These are phyloP conservation scores for Pythium guiyangense DNA, from an alignment of 352 stramenopile genomes.

Conservation along the genomic window DNA sequence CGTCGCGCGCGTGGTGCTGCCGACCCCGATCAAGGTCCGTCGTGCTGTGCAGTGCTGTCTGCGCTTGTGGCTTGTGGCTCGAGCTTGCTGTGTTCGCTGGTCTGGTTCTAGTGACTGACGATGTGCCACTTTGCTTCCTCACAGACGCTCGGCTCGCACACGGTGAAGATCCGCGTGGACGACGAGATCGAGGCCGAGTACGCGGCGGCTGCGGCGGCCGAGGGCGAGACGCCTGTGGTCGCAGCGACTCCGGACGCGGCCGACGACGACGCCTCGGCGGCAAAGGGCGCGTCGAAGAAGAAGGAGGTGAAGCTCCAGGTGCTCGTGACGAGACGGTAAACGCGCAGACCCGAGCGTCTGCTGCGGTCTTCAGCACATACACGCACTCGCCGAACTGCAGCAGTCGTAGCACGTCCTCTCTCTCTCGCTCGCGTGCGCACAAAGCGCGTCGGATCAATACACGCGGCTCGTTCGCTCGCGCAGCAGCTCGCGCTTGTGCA, in stretches of 20 bases:
- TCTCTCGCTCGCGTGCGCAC: background rate
- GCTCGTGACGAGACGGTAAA: conserved; percentile 64
- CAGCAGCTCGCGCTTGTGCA: background rate
- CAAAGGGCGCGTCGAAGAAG: conserved; percentile 67
- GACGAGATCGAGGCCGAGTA: conserved; percentile 72
- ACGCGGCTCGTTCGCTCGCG: conserved; percentile 1
- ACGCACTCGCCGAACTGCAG: background rate
- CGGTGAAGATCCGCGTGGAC: conserved; percentile 80
- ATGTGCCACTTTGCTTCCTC: background rate
- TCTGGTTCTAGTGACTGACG: background rate
- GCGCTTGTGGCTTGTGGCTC: no score
- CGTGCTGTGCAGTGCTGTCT: background rate
- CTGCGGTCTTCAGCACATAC: background rate
- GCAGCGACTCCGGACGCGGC: conserved; percentile 12
- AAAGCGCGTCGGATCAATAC: background rate
- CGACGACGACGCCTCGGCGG: conserved; percentile 18
- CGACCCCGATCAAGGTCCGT: conserved; percentile 62
- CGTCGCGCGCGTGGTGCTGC: conserved; percentile 69
- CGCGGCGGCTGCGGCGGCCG: conserved; percentile 20
- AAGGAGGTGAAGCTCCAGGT: conserved; percentile 67
- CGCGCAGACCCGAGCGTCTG: background rate
- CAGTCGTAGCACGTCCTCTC: conserved; percentile 1
- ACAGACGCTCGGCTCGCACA: conserved; percentile 70
- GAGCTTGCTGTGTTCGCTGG: background rate
- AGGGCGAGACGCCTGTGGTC: conserved; percentile 18